Conservation (phyloP, 768 basidiomycete genomes). For the Lentinula aciculospora region DNA sequence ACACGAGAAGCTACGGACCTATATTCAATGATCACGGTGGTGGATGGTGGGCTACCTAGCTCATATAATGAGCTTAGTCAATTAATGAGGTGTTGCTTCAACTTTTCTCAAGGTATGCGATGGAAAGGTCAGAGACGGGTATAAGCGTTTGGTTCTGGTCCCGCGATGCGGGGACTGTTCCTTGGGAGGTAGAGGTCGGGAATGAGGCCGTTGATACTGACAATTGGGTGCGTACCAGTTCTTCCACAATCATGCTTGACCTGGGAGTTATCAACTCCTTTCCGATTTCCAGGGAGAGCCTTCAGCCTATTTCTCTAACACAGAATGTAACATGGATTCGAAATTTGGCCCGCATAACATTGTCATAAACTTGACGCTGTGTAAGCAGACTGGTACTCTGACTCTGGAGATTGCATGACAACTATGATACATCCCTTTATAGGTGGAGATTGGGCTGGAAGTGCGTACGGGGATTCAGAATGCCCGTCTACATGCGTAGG, state of each 20-base stretch:
- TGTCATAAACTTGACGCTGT: slow-evolving; percentile 48
- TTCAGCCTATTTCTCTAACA: slow-evolving; percentile 54
- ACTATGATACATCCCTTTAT: background rate
- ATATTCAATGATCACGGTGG: slow-evolving; percentile 53
- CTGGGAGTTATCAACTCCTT: background rate
- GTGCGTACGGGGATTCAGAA: slow-evolving; percentile 35
- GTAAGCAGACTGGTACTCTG: slow-evolving; percentile 15
- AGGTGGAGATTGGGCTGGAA: slow-evolving; percentile 56
- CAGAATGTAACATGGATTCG: slow-evolving; percentile 48
- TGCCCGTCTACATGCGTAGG: slow-evolving; percentile 50
- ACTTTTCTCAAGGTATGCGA: slow-evolving; percentile 48
- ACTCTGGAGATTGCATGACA: background rate
- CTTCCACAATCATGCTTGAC: background rate
- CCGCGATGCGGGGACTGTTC: slow-evolving; percentile 40
- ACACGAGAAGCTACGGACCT: slow-evolving; percentile 46
- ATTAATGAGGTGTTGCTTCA: too few species aligned
- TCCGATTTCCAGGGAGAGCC: slow-evolving; percentile 41
- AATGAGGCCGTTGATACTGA: slow-evolving; percentile 35
- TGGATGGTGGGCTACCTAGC: slow-evolving; percentile 41
- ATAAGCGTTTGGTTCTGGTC: slow-evolving; percentile 77
- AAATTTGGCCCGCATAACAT: slow-evolving; percentile 57
- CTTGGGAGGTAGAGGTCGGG: slow-evolving; percentile 40
- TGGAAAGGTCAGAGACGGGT: slow-evolving; percentile 48
- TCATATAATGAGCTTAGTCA: background rate
- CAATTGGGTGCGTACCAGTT: slow-evolving; percentile 43